Evolutionary conservation across 1,284 basidiomycete species (phyloP), one percentile per base, ranked within the genome.

Genomic region (Rhodotorula glutinis): DNA sequence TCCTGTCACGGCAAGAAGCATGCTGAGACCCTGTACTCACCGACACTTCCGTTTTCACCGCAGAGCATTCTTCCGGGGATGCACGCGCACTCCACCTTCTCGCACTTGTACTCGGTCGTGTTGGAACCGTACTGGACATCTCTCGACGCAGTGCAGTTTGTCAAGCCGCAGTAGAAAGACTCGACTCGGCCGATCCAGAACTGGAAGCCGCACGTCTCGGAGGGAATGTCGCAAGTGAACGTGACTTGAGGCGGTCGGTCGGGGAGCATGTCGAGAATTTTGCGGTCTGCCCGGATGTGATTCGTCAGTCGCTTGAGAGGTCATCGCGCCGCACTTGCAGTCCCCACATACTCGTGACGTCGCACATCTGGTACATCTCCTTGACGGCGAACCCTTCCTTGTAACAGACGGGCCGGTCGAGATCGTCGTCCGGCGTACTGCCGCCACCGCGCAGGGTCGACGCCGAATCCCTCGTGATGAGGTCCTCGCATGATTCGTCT

Each of bases 131-230:
- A 87, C 3, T 83, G 86, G 2, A 81, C 78, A 41, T 76, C 67
- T 51, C 79, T 70, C 4, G 70, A 71, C 4, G 86, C 86, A 8
- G 75, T 76, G 77, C 91, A 94, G 9, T 80, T 76, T 51, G 88
- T 83, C 52, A 98, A 83, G 19, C 86, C 86, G 79, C 95, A 98
- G 79, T 97, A 98, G 80, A 98, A 98, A 1, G 91, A 94, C 78
- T 98, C 94, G 63, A 91, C 84, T 73, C 88, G 84, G 13, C 90
- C 92, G 11, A 93, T 92, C 94, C 94, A 98, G 82, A 98, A 98
- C 79, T 98, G 92, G 83, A 97, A 97, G 51, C 87, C 85, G 77
- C 93, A 97, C 2, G 85, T 84, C n/a, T 80, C 80, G 16, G 81
- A 80, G 0, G 74, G 70, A 0, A 78, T 78, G 58, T 79, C 85